phyloP scores from a whole-genome alignment of 2,329 filamentous ascomycete genomes.

The Talaromyces piceae region DNA sequence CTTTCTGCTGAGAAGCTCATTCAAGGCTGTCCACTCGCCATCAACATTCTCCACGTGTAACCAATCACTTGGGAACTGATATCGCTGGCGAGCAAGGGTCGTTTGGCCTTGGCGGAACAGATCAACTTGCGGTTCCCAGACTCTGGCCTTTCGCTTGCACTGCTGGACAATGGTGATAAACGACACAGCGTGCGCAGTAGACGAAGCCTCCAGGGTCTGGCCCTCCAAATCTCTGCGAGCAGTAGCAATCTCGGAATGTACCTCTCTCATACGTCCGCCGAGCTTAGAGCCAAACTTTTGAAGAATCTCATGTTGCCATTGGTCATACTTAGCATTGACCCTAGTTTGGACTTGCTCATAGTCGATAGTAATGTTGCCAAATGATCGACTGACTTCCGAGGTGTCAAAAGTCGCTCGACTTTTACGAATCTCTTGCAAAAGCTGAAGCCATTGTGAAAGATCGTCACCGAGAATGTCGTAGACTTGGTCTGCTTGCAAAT shows the following conservation, averaged over 20 bases:
- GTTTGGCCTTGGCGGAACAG: slow-evolving; percentile 94
- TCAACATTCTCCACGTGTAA: slow-evolving; percentile 93
- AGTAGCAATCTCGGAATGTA: slow-evolving; percentile 85
- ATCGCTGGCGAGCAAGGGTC: slow-evolving; percentile 81
- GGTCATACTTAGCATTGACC: slow-evolving; percentile 98
- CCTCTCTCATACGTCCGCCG: slow-evolving; percentile 82
- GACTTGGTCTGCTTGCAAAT: slow-evolving; percentile 90
- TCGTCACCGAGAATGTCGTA: slow-evolving; percentile 89
- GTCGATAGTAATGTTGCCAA: slow-evolving; percentile 91
- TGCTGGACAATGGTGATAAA: slow-evolving; percentile 98
- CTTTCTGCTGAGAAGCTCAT: slow-evolving; percentile 86
- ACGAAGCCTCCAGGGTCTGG: slow-evolving; percentile 86
- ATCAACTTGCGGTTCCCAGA: slow-evolving; percentile 93
- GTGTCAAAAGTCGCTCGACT: slow-evolving; percentile 95
- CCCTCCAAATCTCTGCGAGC: slow-evolving; percentile 83
- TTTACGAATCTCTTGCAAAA: slow-evolving; percentile 95
- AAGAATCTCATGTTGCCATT: slow-evolving; percentile 97
- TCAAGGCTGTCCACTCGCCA: slow-evolving; percentile 88
- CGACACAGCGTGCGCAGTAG: slow-evolving; percentile 91
- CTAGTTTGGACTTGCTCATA: slow-evolving; percentile 98
- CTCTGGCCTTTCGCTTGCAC: slow-evolving; percentile 86
- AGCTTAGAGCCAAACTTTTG: slow-evolving; percentile 87
- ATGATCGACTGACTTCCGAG: slow-evolving; percentile 83
- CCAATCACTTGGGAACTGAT: slow-evolving; percentile 92
- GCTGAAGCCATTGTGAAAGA: slow-evolving; percentile 83